Conservation (phyloP, 2,329 filamentous ascomycete genomes). For the Hypocrella siamensis region DNA sequence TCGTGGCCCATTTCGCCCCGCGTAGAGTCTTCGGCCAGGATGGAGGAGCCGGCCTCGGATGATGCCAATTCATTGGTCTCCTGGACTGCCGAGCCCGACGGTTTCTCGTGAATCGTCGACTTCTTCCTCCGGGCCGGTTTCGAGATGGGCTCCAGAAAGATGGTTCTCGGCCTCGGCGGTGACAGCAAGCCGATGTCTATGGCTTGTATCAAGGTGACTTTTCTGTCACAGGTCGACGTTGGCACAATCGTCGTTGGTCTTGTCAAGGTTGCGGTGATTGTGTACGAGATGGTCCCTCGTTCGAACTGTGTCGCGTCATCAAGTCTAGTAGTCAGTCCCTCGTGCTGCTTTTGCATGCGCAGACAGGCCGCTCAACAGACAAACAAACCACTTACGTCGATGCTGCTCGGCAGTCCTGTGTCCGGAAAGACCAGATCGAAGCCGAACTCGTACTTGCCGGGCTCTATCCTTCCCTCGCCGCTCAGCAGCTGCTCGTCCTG, state of each 20-base stretch:
- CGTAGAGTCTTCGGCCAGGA: slow-evolving; percentile 21
- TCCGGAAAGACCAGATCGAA: slow-evolving; percentile 58
- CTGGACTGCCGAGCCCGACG: slow-evolving; percentile 20
- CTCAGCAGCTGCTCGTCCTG: slow-evolving; percentile 70
- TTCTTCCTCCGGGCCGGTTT: slow-evolving; percentile 50
- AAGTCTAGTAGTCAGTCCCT: too few species aligned
- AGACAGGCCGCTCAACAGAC: too few species aligned
- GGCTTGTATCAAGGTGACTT: slow-evolving; percentile 63
- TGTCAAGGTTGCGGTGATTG: slow-evolving; percentile 79
- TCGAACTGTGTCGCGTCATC: slow-evolving; percentile 65
- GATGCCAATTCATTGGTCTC: slow-evolving; percentile 22
- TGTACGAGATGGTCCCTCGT: slow-evolving; percentile 80
- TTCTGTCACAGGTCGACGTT: slow-evolving; percentile 64
- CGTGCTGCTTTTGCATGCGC: too few species aligned
- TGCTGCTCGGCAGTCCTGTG: slow-evolving; percentile 69
- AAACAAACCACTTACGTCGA: slow-evolving; percentile 53
- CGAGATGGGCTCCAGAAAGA: slow-evolving; percentile 79
- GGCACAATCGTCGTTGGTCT: slow-evolving; percentile 75
- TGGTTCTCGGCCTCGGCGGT: slow-evolving; percentile 62
- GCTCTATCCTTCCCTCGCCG: slow-evolving; percentile 59
- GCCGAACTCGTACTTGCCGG: slow-evolving; percentile 65
- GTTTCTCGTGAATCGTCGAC: slow-evolving; percentile 27
- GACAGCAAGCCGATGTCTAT: slow-evolving; percentile 69
- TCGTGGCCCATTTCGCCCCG: slow-evolving; percentile 23
- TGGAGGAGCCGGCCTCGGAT: slow-evolving; percentile 20